These are phyloP conservation scores for Aspergillus cavernicola DNA, from an alignment of 495 filamentous ascomycete genomes.

Conservation along the genomic window DNA sequence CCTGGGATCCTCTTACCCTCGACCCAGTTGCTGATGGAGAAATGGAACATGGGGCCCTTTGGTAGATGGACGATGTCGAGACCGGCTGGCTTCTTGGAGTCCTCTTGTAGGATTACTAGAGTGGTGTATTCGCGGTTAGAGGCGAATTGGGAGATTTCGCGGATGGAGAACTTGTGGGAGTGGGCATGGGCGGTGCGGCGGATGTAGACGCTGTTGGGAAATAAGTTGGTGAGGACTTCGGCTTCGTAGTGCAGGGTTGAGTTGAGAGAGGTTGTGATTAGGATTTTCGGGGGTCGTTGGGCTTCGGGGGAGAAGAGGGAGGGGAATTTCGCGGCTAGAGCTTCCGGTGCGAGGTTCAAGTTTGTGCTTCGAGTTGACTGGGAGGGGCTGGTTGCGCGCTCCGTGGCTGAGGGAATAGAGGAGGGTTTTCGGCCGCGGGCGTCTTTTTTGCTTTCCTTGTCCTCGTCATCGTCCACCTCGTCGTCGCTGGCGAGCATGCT, in stretches of 20 bases:
- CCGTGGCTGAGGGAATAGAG: constrained; percentile 45
- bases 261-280: constrained; percentile 85
- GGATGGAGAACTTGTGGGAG: constrained; percentile 79
- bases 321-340: constrained; percentile 71
- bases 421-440: constrained; percentile 31
- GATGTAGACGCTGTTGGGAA: constrained; percentile 87
- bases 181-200: constrained; percentile 75
- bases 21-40: constrained; percentile 78
- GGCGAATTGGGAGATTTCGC: constrained; percentile 86
- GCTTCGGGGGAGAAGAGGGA: constrained; percentile 68
- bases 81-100: constrained; percentile 72
- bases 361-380: constrained; percentile 68
- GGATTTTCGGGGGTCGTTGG: constrained; percentile 64
- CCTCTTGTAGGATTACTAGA: constrained; percentile 77
- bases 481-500: constrained; percentile 30
- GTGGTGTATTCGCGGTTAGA: constrained; percentile 73
- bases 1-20: constrained; percentile 80
- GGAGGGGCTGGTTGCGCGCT: constrained; percentile 52
- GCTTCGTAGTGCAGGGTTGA: constrained; percentile 82
- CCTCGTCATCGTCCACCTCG: constrained; percentile 38
- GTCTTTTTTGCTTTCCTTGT: constrained; percentile 40
- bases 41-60: constrained; percentile 82
- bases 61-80: constrained; percentile 82
- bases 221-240: constrained; percentile 67
- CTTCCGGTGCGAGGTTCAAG: constrained; percentile 65